These are phyloP conservation scores for Naganishia sp. DNA, from an alignment of 1,284 basidiomycete genomes.

Conservation along the genomic window DNA sequence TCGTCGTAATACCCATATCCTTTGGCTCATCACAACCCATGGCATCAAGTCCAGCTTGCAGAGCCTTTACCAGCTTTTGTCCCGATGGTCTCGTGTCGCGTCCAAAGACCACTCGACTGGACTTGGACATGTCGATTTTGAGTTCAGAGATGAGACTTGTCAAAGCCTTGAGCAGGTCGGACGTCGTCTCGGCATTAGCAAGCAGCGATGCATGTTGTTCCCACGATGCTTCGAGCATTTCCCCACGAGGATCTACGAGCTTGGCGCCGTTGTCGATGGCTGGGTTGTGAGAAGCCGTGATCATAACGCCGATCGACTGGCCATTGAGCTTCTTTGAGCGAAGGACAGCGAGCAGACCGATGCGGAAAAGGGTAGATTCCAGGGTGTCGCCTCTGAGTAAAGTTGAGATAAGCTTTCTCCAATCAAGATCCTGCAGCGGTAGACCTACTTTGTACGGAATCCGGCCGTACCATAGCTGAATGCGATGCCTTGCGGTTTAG, in stretches of 20 bases:
- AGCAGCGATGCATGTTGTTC: slow-evolving; percentile 83
- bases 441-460: slow-evolving; percentile 84
- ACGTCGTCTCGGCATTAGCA: slow-evolving; percentile 79
- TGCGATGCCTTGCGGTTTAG: slow-evolving; percentile 54
- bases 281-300: slow-evolving; percentile 98
- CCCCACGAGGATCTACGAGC: slow-evolving; percentile 94
- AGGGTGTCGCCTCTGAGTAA: slow-evolving; percentile 53
- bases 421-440: background rate
- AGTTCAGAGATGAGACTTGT: slow-evolving; percentile 65
- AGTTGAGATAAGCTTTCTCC: background rate
- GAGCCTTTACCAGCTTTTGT: slow-evolving; percentile 72
- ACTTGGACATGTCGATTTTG: slow-evolving; percentile 76
- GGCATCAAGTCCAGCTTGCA: slow-evolving; percentile 79
- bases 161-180: slow-evolving; percentile 70
- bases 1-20: slow-evolving; percentile 77
- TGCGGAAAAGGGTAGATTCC: slow-evolving; percentile 90
- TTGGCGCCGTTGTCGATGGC: slow-evolving; percentile 99
- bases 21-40: slow-evolving; percentile 57
- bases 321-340: slow-evolving; percentile 88
- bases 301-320: slow-evolving; percentile 94
- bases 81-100: slow-evolving; percentile 92
- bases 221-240: slow-evolving; percentile 98
- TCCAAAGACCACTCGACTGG: slow-evolving; percentile 83
- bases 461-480: slow-evolving; percentile 95
- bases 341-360: slow-evolving; percentile 85